Percentiles rank a stretch among this genome's conserved stretches.
Conservation (phyloP, 148 eudicot genomes). For the Amaranthus hypochondriacus region DNA sequence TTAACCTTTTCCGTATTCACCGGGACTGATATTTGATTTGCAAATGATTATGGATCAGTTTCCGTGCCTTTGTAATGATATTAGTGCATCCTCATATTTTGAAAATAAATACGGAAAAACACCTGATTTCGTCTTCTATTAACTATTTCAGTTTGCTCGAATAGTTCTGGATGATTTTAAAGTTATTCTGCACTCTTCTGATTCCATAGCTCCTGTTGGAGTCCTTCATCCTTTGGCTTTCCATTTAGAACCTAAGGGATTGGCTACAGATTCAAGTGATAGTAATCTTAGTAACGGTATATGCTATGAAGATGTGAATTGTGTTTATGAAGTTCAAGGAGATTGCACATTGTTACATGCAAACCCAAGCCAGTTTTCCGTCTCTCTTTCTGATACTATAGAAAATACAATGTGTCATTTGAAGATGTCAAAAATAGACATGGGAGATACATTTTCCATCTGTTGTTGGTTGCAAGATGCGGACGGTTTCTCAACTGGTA, state of each 20-base stretch:
- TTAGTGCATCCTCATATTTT: background rate
- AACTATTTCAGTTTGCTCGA: slow-evolving; percentile 71
- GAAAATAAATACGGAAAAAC: background rate
- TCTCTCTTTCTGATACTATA: slow-evolving; percentile 20
- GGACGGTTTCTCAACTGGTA: slow-evolving; percentile 49
- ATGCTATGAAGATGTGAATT: slow-evolving; percentile 31
- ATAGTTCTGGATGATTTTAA: slow-evolving; percentile 79
- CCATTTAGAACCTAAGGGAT: slow-evolving; percentile 67
- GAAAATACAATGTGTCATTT: slow-evolving; percentile 25
- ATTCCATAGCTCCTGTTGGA: slow-evolving; percentile 93
- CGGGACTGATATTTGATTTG: background rate
- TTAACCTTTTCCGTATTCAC: background rate
- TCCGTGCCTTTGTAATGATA: background rate
- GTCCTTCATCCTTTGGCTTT: slow-evolving; percentile 87
- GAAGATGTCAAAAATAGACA: slow-evolving; percentile 51
- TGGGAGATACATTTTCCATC: slow-evolving; percentile 48
- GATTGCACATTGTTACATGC: slow-evolving; percentile 33
- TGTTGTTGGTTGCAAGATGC: slow-evolving; percentile 67
- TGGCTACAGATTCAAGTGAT: slow-evolving; percentile 26
- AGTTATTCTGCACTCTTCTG: slow-evolving; percentile 74
- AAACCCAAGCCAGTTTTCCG: slow-evolving; percentile 25
- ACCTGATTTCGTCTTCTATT: background rate
- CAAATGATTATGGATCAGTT: background rate
- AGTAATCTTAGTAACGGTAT: slow-evolving; percentile 26
- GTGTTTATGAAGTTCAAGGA: slow-evolving; percentile 63